Conservation (phyloP, 179 eudicot genomes). For the Silene vulgaris region DNA sequence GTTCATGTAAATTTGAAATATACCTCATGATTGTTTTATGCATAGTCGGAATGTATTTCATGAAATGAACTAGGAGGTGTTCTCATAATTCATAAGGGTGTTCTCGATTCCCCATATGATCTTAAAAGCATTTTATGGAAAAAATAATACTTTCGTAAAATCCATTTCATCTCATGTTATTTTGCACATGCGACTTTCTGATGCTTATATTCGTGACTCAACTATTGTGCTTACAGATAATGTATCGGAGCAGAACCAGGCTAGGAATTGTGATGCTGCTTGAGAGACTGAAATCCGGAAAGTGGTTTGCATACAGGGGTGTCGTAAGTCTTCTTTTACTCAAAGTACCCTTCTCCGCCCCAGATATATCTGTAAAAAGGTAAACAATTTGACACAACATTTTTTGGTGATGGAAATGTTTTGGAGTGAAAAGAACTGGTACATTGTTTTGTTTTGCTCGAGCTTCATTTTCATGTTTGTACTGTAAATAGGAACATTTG, state of each 20-base stretch:
- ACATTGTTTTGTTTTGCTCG: no score
- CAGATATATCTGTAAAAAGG: background rate
- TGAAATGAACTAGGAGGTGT: background rate
- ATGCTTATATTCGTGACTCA: background rate
- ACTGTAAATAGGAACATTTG: no score
- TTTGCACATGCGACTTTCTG: background rate
- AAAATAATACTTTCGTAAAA: no score
- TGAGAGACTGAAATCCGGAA: background rate
- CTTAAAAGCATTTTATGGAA: no score
- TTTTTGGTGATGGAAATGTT: background rate
- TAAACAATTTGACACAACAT: background rate
- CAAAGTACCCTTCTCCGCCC: background rate
- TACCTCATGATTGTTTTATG: no score
- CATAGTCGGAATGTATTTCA: no score
- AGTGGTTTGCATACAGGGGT: background rate
- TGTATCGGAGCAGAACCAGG: background rate
- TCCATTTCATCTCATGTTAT: background rate
- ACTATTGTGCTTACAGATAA: background rate
- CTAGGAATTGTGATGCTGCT: background rate
- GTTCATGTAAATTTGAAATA: no score
- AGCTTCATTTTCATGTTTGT: no score
- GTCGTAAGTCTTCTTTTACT: background rate
- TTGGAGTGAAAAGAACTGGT: background rate
- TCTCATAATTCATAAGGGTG: background rate
- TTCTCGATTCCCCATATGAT: background rate